Evolutionary conservation across 73 alveolate species (phyloP).

Genomic region (Symbiodinium natans): DNA sequence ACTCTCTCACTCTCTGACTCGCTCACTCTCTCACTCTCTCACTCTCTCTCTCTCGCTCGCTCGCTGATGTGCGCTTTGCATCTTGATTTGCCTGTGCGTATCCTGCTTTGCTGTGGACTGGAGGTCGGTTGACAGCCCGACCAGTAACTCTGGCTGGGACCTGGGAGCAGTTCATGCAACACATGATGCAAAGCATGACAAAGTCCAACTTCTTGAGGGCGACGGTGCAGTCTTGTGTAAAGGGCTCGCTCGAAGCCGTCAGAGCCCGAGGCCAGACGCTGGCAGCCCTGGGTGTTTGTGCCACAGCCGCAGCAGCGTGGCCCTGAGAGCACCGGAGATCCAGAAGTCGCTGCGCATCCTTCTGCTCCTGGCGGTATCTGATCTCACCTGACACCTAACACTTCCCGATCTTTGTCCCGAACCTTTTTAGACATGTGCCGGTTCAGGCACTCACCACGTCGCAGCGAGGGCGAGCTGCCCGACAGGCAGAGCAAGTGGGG

Average conservation of each 20-base stretch:
- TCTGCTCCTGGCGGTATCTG: too few species aligned
- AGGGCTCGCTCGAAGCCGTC: background rate
- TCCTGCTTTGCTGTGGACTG: background rate
- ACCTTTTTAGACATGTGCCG: too few species aligned
- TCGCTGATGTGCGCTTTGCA: background rate
- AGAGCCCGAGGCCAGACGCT: background rate
- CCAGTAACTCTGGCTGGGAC: background rate
- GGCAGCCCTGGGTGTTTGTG: background rate
- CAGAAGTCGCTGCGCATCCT: too few species aligned
- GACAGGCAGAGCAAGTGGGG: background rate
- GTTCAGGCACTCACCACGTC: background rate
- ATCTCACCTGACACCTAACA: too few species aligned
- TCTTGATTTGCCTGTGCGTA: background rate
- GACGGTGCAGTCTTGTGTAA: background rate
- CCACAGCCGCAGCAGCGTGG: background rate
- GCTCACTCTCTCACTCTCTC: too few species aligned
- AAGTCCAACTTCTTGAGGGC: too few species aligned
- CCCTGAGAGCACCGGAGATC: background rate
- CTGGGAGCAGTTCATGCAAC: background rate
- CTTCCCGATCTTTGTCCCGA: too few species aligned
- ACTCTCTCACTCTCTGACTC: too few species aligned
- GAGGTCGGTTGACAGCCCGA: background rate
- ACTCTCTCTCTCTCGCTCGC: too few species aligned
- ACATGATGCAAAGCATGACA: too few species aligned
- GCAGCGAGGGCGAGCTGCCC: background rate